A percentile compares a stretch with the other conserved stretches of the same genome.
phyloP scores from a whole-genome alignment of 768 basidiomycete genomes.

The Suillus ampliporus region DNA sequence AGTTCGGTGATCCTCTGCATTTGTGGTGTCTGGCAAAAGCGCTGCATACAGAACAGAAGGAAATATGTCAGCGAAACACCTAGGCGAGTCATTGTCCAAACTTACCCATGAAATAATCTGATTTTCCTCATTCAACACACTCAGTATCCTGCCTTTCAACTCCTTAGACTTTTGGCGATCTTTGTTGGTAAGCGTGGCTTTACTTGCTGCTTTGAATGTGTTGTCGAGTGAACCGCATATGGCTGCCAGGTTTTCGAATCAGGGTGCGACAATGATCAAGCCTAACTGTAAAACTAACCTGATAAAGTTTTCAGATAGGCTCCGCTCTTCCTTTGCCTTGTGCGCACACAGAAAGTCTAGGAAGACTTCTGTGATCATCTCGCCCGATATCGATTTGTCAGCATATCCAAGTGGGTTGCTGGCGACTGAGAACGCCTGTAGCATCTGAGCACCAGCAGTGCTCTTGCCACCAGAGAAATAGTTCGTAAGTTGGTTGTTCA shows the following conservation, averaged over 20 bases:
- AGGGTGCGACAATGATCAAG: too few relatives aligned
- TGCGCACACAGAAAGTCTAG: constrained; percentile 17
- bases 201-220: constrained; percentile 23
- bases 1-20: constrained; percentile 21
- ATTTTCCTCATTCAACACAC: constrained; percentile 22
- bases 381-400: constrained; percentile 19
- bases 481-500: not conserved
- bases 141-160: constrained; percentile 20
- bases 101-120: constrained; percentile 22
- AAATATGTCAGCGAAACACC: too few relatives aligned
- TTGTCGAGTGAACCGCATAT: constrained; percentile 18
- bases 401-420: constrained; percentile 7
- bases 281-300: too few relatives aligned
- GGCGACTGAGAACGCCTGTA: not conserved
- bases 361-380: constrained; percentile 28
- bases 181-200: constrained; percentile 13
- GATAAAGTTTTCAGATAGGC: constrained; percentile 11
- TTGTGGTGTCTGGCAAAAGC: constrained; percentile 19
- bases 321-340: not conserved
- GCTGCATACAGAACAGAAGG: too few relatives aligned
- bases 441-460: too few relatives aligned
- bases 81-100: constrained; percentile 7
- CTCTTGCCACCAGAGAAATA: not conserved
- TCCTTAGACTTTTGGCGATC: not conserved
- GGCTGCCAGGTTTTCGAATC: too few relatives aligned